phyloP scores from a whole-genome alignment of 345 rosid species.

The Geranium rotundifolium region DNA sequence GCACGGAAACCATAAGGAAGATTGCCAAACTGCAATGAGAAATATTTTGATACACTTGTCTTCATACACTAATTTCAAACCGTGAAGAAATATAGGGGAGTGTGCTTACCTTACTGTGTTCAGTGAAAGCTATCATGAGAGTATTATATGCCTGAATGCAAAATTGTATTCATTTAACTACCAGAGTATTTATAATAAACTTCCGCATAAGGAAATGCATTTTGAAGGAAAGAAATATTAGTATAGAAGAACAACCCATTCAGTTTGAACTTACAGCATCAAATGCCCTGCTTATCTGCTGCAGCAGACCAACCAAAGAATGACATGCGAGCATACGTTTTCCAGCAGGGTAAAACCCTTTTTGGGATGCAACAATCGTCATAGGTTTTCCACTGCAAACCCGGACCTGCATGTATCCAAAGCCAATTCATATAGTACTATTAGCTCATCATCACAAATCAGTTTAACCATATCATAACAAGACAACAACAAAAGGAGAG shows the following conservation, averaged over 20 bases:
- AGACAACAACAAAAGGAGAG: background rate
- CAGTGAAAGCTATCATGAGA: slow-evolving; percentile 80
- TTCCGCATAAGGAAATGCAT: background rate
- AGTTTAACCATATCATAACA: background rate
- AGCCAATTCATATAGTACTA: slow-evolving; percentile 1
- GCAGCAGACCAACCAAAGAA: slow-evolving; percentile 71
- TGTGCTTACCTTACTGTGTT: slow-evolving; percentile 67
- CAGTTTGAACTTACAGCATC: slow-evolving; percentile 43
- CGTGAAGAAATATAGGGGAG: background rate
- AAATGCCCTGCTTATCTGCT: slow-evolving; percentile 70
- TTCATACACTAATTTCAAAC: slow-evolving; percentile 1
- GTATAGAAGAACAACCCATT: background rate
- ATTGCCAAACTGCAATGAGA: slow-evolving; percentile 68
- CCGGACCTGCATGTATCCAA: slow-evolving; percentile 36
- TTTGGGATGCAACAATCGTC: slow-evolving; percentile 53
- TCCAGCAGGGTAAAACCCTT: slow-evolving; percentile 78
- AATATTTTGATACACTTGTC: slow-evolving; percentile 1
- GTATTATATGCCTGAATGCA: slow-evolving; percentile 75
- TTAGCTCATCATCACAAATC: background rate
- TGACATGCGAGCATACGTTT: slow-evolving; percentile 57
- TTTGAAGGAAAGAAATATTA: too few relatives aligned
- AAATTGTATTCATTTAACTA: background rate
- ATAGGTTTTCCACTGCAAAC: slow-evolving; percentile 81
- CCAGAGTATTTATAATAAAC: too few relatives aligned
- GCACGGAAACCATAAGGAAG: slow-evolving; percentile 92